A percentile compares a stretch with the other conserved stretches of the same genome.
Evolutionary conservation across 2,329 filamentous ascomycete species (phyloP).

Genomic region (Aspergillus sp.): DNA sequence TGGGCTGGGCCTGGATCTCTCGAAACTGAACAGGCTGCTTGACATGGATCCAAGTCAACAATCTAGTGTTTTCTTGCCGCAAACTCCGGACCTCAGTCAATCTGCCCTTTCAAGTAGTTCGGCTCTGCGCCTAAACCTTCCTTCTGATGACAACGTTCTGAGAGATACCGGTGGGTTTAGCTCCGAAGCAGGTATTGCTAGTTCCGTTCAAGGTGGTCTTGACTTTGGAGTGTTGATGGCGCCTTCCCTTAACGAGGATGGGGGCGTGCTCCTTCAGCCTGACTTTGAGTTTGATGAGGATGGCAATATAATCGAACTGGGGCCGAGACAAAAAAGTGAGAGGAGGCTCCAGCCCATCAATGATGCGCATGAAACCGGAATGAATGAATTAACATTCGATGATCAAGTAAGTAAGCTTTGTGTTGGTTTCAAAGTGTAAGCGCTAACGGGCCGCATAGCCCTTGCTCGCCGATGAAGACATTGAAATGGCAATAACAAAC

Average conservation of each 20-base stretch:
- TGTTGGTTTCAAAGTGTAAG: no score
- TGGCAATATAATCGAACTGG: conserved; percentile 57
- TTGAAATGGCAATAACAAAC: conserved; percentile 15
- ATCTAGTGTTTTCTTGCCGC: conserved; percentile 32
- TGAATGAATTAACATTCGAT: conserved; percentile 35
- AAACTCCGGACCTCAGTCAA: conserved; percentile 33
- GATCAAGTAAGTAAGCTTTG: conserved; percentile 11
- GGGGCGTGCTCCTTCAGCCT: conserved; percentile 51
- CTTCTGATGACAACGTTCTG: conserved; percentile 44
- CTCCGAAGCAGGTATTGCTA: conserved; percentile 43
- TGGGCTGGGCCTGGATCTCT: conserved; percentile 56
- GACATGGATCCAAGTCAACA: conserved; percentile 33
- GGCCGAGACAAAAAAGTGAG: conserved; percentile 9
- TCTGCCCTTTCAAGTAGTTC: conserved; percentile 26
- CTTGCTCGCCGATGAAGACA: conserved; percentile 32
- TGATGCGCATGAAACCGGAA: conserved; percentile 33
- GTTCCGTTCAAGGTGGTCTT: conserved; percentile 33
- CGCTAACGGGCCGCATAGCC: conserved; percentile 15
- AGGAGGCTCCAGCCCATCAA: conserved; percentile 22
- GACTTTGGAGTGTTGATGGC: conserved; percentile 26
- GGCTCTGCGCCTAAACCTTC: conserved; percentile 47
- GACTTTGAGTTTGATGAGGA: conserved; percentile 63
- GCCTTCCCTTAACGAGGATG: conserved; percentile 40
- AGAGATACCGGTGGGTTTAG: conserved; percentile 40
- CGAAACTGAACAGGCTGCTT: conserved; percentile 40